Percentiles rank a stretch among this genome's conserved stretches.
Conservation (phyloP, 305 asterid genomes). For the Petunia hybrid region DNA sequence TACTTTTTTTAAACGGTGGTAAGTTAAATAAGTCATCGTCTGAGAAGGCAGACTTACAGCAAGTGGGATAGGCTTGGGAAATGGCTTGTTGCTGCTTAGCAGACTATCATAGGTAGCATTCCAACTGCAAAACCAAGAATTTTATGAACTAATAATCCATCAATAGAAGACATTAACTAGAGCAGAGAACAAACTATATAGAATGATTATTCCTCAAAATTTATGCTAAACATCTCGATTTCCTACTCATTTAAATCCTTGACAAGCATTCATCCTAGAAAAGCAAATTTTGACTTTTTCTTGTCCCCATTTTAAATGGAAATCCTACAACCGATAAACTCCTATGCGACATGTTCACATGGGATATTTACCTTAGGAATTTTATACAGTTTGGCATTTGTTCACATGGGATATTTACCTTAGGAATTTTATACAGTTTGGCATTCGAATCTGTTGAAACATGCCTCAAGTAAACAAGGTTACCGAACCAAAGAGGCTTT, state of each 20-base stretch:
- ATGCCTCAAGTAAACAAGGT: background rate
- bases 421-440: background rate
- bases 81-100: constrained; percentile 63
- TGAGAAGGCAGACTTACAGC: constrained; percentile 51
- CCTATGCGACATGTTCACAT: background rate
- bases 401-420: constrained; percentile 19
- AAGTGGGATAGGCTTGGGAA: constrained; percentile 68
- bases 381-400: background rate
- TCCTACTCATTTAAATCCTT: background rate
- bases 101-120: constrained; percentile 62
- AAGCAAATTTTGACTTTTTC: background rate
- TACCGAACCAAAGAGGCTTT: background rate
- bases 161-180: constrained; percentile 2
- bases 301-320: background rate
- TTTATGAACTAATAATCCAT: constrained; percentile 25
- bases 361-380: constrained; percentile 15
- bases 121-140: constrained; percentile 60
- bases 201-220: constrained; percentile 22
- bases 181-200: background rate
- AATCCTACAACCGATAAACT: constrained; percentile 1
- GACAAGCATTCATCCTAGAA: constrained; percentile 1
- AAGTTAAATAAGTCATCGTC: background rate
- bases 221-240: background rate
- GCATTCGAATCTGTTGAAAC: background rate
- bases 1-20: background rate